Evolutionary conservation across 2,329 filamentous ascomycete genomes (phyloP), one percentile per base, ranked within the genome.

Genomic region (Cercospora sp.): DNA sequence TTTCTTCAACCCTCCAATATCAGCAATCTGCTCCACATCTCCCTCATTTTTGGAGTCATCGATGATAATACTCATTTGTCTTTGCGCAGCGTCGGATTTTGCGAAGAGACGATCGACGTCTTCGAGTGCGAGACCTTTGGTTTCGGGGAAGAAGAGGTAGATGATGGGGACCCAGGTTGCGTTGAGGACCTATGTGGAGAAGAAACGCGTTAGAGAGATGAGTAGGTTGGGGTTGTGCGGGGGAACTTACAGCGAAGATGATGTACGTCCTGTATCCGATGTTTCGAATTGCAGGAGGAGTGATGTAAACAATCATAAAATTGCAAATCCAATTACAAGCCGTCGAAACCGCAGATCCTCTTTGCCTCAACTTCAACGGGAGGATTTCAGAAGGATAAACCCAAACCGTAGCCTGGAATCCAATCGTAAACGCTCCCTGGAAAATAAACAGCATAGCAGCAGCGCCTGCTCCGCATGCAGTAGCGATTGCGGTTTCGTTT

Each of bases 81-180:
- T 59, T 18, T 72, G 71, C 6, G 69, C 72, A 4, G 69, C 69
- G 2, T 72, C 70, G 13, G 63, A 65, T 61, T 66, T 71, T 12
- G 77, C 76, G 81, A 90, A 90, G 71, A 91, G 88, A 66, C 86
- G 83, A 74, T 92, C 89, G 78, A 92, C 87, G 76, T 91, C 89
- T 77, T 91, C 89, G 33, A 91, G 81, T 13, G 77, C 79, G 48
- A 75, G 73, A 65, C 83, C 84, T 9, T 85, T 86, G 2, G 86
- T 88, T 73, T 88, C 87, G 0, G 86, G 87, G 75, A 87, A 88
- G 81, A 88, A 87, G 78, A 87, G 85, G 78, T 87, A 88, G 59
- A 86, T 83, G 7, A 83, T 81, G 0, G 86, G 86, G 18, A 87
- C 80, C 70, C 70, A 73, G 13, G 64, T 61, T 28, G 71, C 68